Percentiles rank a stretch among this genome's conserved stretches.
Evolutionary conservation across 2,329 filamentous ascomycete genomes (phyloP).

Genomic region (Diaporthe helianthi): DNA sequence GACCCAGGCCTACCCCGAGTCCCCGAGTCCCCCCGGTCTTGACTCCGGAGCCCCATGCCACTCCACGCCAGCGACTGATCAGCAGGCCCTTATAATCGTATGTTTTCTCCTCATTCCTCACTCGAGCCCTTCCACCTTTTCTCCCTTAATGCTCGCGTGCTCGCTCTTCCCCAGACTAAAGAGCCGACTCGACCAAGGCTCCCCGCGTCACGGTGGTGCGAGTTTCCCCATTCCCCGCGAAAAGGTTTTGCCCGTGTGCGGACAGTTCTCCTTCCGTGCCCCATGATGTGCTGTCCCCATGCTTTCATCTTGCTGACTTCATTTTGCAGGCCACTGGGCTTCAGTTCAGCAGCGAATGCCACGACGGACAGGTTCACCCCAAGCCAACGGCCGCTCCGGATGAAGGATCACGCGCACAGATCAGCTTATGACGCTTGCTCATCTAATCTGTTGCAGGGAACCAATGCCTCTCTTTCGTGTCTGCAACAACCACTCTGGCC

Average conservation of each 20-base stretch:
- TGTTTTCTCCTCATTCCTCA: conserved; percentile 32
- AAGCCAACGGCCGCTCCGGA: not conserved
- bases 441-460: conserved; percentile 3
- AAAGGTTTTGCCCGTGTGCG: not conserved
- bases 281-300: not conserved
- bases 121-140: conserved; percentile 26
- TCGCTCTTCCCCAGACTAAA: conserved; percentile 28
- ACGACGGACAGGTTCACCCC: conserved; percentile 34
- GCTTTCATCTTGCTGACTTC: conserved; percentile 14
- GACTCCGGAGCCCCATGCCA: conserved; percentile 27
- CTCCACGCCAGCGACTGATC: conserved; percentile 30
- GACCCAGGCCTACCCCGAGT: conserved; percentile 19
- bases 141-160: conserved; percentile 19
- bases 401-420: conserved; percentile 18
- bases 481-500: not conserved
- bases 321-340: conserved; percentile 24
- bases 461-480: not conserved
- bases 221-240: conserved; percentile 24
- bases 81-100: conserved; percentile 35
- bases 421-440: conserved; percentile 21
- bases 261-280: not conserved
- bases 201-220: conserved; percentile 22
- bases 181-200: conserved; percentile 11
- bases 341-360: not conserved
- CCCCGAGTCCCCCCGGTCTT: conserved; percentile 27